These are phyloP conservation scores for Macaranga tanarius DNA, from an alignment of 441 rosid species.

Conservation along the genomic window DNA sequence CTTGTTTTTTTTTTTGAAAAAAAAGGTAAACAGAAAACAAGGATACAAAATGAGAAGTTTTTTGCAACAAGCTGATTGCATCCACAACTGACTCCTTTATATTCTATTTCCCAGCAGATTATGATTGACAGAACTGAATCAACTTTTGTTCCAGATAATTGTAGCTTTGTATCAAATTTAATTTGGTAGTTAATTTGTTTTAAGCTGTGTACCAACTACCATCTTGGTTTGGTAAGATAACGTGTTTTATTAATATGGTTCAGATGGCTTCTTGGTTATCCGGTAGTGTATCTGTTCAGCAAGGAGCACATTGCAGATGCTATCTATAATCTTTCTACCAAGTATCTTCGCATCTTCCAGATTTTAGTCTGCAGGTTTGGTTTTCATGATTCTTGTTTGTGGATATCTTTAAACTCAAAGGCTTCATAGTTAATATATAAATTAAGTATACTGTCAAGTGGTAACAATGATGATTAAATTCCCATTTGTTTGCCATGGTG, in stretches of 20 bases:
- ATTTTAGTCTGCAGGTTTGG: constrained; percentile 64
- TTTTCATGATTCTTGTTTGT: constrained; percentile 18
- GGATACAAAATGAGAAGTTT: neutral
- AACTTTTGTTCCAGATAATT: neutral
- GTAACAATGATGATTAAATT: constrained; percentile 4
- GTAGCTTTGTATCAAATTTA: neutral
- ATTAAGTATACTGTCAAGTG: constrained; percentile 9
- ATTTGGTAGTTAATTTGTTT: constrained; percentile 2
- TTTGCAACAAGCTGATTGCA: neutral
- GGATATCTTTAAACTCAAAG: neutral
- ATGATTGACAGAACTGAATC: neutral
- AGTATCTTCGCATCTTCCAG: constrained; percentile 72
- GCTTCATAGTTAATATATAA: neutral
- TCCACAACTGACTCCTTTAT: neutral
- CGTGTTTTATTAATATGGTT: constrained; percentile 19
- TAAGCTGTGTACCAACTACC: neutral
- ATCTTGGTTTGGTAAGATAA: constrained; percentile 11
- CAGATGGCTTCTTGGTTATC: constrained; percentile 96
- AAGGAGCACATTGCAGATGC: constrained; percentile 80
- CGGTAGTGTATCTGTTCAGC: constrained; percentile 79
- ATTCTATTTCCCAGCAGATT: neutral
- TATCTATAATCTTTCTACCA: constrained; percentile 78
- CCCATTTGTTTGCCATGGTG: neutral
- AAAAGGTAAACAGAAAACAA: too few species aligned
- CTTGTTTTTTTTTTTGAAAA: too few species aligned